Base-by-base conservation (phyloP, 129 eudicot genomes). In the Lactuca saligna region DNA sequence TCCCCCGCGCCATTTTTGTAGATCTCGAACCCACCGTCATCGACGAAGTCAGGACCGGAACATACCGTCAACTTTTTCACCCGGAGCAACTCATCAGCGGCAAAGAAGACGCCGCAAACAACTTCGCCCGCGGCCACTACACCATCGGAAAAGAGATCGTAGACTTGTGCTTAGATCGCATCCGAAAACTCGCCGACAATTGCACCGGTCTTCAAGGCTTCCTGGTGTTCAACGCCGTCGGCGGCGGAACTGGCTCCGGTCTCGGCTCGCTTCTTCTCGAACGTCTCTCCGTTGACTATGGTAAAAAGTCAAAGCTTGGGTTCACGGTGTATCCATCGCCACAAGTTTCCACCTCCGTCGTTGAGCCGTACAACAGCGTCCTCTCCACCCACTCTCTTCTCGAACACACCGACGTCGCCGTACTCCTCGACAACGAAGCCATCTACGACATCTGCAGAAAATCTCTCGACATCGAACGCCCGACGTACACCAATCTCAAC, bases 341-440 rank as follows among this genome's bases (percentile, higher is more conserved):
- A 46, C 87, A 75, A 59, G 75, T 82, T 31, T 82, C 87, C 16
- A 82, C 87, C 63, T 82, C 87, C 17, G 87, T 82, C 10, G 83
- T 82, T 7, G 87, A 82, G 75, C 87, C 87, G 1, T 82, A 79
- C 83, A 82, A 79, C 73, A 82, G 83, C 75, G 83, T 82, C 55
- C 83, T 82, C 32, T 82, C 83, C 0, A 82, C 87, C 70, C 83
- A 79, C 75, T 82, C 87, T 6, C 83, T 82, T 17, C 66, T 82
- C 34, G 87, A 82, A 57, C 87, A 82, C 63, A 78, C 87, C 34
- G 87, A 82, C 79, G 83, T 82, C 53, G 72, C 83, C 25, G 74
- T 78, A 16, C 54, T 82, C 5, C 73, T 80, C 7, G 84, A 80
- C 29, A 25, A 25, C 29, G 29, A 25, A 25, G 29, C 51, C 48